Evolutionary conservation across 257 asterid genomes (phyloP).

Genomic region (Solanum neorickii): DNA sequence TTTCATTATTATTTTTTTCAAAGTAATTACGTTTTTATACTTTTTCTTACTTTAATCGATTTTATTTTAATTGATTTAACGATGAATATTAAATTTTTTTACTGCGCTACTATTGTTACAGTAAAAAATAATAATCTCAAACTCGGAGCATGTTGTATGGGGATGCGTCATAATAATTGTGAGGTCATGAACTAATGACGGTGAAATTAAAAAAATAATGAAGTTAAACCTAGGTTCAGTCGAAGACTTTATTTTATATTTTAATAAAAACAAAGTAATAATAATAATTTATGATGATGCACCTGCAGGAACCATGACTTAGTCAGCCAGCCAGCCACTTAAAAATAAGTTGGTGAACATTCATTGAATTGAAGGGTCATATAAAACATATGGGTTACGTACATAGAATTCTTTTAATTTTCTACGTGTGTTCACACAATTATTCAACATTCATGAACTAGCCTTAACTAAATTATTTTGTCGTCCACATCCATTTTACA

Average conservation of each 20-base stretch:
- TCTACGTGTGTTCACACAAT: background rate
- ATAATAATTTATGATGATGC: background rate
- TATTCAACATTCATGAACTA: background rate
- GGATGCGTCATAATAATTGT: background rate
- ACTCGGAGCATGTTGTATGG: background rate
- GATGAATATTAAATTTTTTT: too few relatives aligned
- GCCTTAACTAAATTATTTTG: background rate
- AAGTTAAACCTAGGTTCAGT: background rate
- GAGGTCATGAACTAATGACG: background rate
- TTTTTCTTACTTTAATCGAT: too few relatives aligned
- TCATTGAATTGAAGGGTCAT: constrained; percentile 10
- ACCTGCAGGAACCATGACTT: background rate
- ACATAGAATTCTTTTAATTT: background rate
- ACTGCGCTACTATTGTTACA: background rate
- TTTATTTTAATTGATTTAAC: too few relatives aligned
- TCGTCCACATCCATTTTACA: background rate
- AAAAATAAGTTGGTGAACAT: constrained; percentile 1
- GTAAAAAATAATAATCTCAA: background rate
- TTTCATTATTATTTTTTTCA: too few relatives aligned
- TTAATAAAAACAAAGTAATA: background rate
- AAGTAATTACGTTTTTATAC: background rate
- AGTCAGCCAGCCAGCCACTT: background rate
- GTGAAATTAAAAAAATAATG: background rate
- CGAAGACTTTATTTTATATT: background rate
- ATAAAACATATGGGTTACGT: background rate